A percentile compares a stretch with the other conserved stretches of the same genome.
These are phyloP conservation scores for Punica granatum DNA, from an alignment of 345 rosid genomes.

Conservation along the genomic window DNA sequence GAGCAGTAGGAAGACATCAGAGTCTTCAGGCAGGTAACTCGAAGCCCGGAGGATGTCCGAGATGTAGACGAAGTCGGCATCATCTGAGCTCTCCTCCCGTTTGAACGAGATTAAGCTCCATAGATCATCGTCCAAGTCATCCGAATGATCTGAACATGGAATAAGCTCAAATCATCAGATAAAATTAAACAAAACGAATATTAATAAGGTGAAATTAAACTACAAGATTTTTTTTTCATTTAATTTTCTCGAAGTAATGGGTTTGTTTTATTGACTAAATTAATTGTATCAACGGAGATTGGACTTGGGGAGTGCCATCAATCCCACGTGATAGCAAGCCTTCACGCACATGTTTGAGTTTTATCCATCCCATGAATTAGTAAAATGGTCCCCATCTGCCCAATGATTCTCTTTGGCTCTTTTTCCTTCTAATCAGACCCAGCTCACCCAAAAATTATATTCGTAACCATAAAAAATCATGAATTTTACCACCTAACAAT, in stretches of 20 bases:
- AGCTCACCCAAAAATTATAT: no score
- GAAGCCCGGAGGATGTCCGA: conserved; percentile 62
- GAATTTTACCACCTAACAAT: no score
- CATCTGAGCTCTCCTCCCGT: conserved; percentile 29
- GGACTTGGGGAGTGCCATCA: neutral
- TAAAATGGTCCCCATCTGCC: neutral
- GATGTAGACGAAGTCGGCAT: conserved; percentile 60
- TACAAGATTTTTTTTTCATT: no score
- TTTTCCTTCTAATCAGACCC: neutral
- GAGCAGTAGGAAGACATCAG: conserved; percentile 49
- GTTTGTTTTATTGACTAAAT: neutral
- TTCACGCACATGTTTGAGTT: conserved; percentile 8
- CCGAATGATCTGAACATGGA: conserved; percentile 30
- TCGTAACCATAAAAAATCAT: no score
- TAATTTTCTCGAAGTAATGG: no score
- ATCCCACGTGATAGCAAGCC: conserved; percentile 19
- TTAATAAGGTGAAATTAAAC: no score
- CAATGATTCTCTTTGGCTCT: no score
- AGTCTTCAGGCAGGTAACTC: conserved; percentile 43
- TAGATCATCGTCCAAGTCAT: conserved; percentile 55
- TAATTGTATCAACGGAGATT: neutral
- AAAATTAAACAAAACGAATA: conserved; percentile 4
- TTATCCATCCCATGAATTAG: conserved; percentile 1
- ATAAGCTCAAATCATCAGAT: conserved; percentile 1
- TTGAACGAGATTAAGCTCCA: conserved; percentile 34